Evolutionary conservation across 2,329 filamentous ascomycete genomes (phyloP), one percentile per base, ranked within the genome.

Genomic region (Cladorrhinum sp.): DNA sequence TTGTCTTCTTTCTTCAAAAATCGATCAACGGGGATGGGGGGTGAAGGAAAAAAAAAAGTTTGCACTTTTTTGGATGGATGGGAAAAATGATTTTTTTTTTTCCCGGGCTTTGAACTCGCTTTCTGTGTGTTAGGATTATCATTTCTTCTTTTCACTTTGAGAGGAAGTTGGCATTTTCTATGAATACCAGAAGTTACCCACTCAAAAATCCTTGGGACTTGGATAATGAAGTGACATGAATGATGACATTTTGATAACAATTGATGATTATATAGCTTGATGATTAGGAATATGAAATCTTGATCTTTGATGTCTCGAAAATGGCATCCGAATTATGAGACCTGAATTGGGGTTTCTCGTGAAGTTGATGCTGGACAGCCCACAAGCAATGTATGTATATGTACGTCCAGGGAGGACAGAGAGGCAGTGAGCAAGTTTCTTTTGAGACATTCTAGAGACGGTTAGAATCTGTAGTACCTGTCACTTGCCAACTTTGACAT

Each of bases 141-240:
- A 60, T 75, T 71, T 75, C 59, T 76, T 46, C 42, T 16, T 46
- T 21, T 46, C 16, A 7, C n/a, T 20, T 20, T 18, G 42, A 46
- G 18, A 46, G 42, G 42, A 18, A 46, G 42, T 46, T 64, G 71
- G 33, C 33, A 36, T 36, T 36, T 51, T 66, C 67, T 65, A 73
- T 36, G 66, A 83, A 85, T 85, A 86, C 82, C 83, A 86, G 83
- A 86, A 82, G 81, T 84, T 86, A 86, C 83, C 83, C 83, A 83
- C 82, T 84, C 79, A 82, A 67, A 66, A 36, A 16, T 26, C 49
- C n/a, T 57, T 56, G 60, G 20, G 10, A n/a, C 46, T n/a, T 48
- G 24, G 21, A 18, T 20, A n/a, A 28, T 46, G 39, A 39, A 21
- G 51, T 52, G 20, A 18, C 28, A 42, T 36, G 33, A 36, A 10